These are phyloP conservation scores for Protomyces gravidus DNA, from an alignment of 1,139 yeast genomes.

Conservation along the genomic window DNA sequence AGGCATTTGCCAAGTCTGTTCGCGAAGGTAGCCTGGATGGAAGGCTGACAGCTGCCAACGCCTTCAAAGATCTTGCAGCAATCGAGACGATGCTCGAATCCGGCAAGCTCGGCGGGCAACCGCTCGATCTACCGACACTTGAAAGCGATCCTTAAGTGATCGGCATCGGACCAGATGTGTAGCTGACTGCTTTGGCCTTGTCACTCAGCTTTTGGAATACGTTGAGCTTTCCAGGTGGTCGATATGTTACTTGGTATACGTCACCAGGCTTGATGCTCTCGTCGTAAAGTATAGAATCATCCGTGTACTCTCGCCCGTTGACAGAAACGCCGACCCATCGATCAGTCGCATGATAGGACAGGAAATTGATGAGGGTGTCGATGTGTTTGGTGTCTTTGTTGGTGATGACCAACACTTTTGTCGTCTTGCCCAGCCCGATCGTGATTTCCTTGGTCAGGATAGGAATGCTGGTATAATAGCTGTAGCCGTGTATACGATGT, in stretches of 20 bases:
- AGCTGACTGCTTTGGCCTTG: not conserved
- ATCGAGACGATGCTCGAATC: not conserved
- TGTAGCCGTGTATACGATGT: not conserved
- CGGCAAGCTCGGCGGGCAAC: not conserved
- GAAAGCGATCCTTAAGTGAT: not conserved
- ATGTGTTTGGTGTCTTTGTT: slow-evolving; percentile 1
- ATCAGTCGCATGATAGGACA: not conserved
- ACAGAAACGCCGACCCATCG: slow-evolving; percentile 9
- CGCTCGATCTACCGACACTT: not conserved
- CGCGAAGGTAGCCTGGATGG: not conserved
- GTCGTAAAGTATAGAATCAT: slow-evolving; percentile 6
- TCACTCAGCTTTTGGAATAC: not conserved
- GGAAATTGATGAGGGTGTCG: slow-evolving; percentile 11
- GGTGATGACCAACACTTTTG: not conserved
- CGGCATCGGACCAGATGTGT: not conserved
- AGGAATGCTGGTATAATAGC: slow-evolving; percentile 13
- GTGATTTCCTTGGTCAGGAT: not conserved
- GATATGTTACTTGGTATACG: slow-evolving; percentile 6
- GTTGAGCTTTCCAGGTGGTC: slow-evolving; percentile 6
- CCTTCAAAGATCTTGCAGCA: not conserved
- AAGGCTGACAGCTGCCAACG: not conserved
- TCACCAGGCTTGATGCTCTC: not conserved
- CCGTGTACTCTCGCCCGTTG: not conserved
- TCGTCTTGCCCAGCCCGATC: slow-evolving; percentile 2
- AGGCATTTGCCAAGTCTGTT: not conserved